Base-by-base conservation (phyloP, 164 flowering plant species). In the Chloranthus sessilifolius region DNA sequence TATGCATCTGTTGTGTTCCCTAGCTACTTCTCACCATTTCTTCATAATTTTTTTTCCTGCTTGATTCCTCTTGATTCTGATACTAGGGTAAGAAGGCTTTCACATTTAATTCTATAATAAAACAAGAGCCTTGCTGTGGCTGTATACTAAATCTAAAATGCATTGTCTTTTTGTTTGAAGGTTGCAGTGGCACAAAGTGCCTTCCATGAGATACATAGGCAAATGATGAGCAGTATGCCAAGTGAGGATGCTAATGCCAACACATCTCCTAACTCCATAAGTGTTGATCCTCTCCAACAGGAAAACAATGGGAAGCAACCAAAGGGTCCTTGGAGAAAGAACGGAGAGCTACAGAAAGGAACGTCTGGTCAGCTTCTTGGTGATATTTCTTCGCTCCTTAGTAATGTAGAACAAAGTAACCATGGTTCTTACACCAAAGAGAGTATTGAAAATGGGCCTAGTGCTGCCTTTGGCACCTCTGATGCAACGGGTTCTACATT, bases 31-130 rank as follows among this genome's bases (percentile, higher is more conserved):
- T 84, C 95, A 6, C 97, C 97, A 29, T 82, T 94, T 76, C 85
- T 94, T 56, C 97, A 89, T 51, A 77, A 81, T 60, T 86, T 86
- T 55, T 89, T 82, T 71, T 84, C 92, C 50, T 82, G 74, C 66
- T 81, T 85, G 82, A 88, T 76, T 72, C 88, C 95, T 53, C 86
- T 79, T 52, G 90, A 83, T 66, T 77, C 95, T 59, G 99, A 94
- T 76, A 77, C 82, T 43, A 81, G 90, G 95, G 96, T 92, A 77
- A 75, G 66, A 25, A 61, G 19, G 21, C 19, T 38, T 39, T 40
- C 19, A 10, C 14, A 19, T 39, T 44, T 36, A 34, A 23, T 28
- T 22, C 26, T n/a, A n/a, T n/a, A n/a, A 35, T 63, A n/a, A 56
- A 16, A 46, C 29, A 7, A 19, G 9, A 6, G 15, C 26, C n/a